Conservation (phyloP, 371 early-diverging fungal species). For the Apophysomyces elegans region DNA sequence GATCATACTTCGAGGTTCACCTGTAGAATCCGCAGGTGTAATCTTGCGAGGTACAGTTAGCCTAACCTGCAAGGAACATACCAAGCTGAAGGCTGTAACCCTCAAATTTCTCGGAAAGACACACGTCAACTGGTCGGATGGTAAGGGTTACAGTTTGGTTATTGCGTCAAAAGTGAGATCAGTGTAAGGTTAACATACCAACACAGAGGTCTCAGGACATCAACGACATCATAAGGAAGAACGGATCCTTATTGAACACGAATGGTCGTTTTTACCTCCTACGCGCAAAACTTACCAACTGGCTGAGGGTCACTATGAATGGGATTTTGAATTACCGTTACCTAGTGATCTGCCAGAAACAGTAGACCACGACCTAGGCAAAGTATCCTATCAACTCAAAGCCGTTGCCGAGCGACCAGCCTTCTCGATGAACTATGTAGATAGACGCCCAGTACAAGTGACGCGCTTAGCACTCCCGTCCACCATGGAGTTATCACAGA, state of each 20-base stretch:
- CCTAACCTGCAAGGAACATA: slow-evolving; percentile 29
- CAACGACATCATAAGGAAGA: slow-evolving; percentile 19
- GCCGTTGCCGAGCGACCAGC: slow-evolving; percentile 43
- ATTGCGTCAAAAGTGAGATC: too few species aligned
- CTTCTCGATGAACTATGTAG: slow-evolving; percentile 35
- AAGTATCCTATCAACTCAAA: slow-evolving; percentile 34
- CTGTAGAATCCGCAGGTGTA: slow-evolving; percentile 38
- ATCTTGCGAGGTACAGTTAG: slow-evolving; percentile 31
- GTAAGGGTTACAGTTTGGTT: too few species aligned
- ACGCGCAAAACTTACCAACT: slow-evolving; percentile 24
- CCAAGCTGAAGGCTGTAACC: slow-evolving; percentile 31
- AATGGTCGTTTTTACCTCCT: slow-evolving; percentile 25
- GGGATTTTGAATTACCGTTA: slow-evolving; percentile 44
- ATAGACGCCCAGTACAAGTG: slow-evolving; percentile 25
- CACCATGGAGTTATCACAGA: slow-evolving; percentile 19
- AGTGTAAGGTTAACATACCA: too few species aligned
- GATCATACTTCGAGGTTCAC: slow-evolving; percentile 29
- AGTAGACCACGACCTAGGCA: slow-evolving; percentile 33
- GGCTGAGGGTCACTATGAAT: slow-evolving; percentile 29
- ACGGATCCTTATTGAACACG: slow-evolving; percentile 20
- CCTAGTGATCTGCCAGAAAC: slow-evolving; percentile 47
- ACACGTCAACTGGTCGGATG: slow-evolving; percentile 18
- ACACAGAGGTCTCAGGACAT: neutral
- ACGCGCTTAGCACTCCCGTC: slow-evolving; percentile 19
- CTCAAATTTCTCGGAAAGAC: slow-evolving; percentile 32